These are phyloP conservation scores for Ophiostoma tasmaniense DNA, from an alignment of 2,329 filamentous ascomycete genomes.

Conservation along the genomic window DNA sequence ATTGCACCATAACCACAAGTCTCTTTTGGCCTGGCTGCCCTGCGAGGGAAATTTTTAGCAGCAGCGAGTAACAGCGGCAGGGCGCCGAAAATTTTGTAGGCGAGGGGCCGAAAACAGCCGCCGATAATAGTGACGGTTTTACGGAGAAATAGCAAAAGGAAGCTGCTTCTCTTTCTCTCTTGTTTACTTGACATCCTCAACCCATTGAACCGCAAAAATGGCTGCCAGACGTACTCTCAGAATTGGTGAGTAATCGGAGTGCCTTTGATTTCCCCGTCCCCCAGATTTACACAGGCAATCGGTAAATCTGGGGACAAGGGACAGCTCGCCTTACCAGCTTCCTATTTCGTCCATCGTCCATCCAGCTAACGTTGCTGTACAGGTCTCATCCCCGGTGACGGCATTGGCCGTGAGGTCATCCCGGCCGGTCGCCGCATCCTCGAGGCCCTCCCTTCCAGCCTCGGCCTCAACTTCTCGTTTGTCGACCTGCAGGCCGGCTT, in stretches of 20 bases:
- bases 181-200: neutral
- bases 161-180: neutral
- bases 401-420: slow-evolving; percentile 97
- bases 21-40: neutral
- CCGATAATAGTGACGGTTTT: neutral
- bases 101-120: slow-evolving; percentile 14
- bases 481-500: slow-evolving; percentile 88
- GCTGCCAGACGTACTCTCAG: slow-evolving; percentile 52
- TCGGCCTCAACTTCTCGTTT: slow-evolving; percentile 90
- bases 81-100: slow-evolving; percentile 8
- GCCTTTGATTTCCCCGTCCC: neutral
- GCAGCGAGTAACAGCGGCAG: neutral
- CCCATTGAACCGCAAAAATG: slow-evolving; percentile 39
- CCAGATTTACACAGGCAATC: neutral
- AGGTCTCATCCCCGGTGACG: slow-evolving; percentile 96
- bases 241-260: slow-evolving; percentile 46
- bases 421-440: slow-evolving; percentile 85
- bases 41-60: neutral
- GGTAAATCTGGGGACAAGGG: neutral
- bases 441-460: slow-evolving; percentile 84
- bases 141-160: neutral
- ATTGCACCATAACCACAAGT: slow-evolving; percentile 9
- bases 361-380: slow-evolving; percentile 7
- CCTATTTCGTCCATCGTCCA: neutral
- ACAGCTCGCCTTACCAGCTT: neutral